phyloP scores from a whole-genome alignment of 495 filamentous ascomycete genomes.

The Tetracladium setigerum region DNA sequence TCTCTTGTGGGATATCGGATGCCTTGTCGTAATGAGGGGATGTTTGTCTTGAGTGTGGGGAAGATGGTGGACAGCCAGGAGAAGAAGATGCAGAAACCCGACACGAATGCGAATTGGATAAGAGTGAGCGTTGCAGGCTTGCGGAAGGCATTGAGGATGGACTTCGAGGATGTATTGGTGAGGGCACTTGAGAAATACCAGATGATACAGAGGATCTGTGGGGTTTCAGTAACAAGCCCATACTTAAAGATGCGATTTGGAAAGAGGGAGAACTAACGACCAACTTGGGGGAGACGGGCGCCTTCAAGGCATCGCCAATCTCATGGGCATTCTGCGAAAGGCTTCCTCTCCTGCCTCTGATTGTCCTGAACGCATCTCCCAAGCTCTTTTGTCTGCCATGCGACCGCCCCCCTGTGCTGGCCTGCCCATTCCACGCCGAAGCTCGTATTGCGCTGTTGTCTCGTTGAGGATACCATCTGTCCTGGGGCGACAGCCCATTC shows the following conservation, averaged over 20 bases:
- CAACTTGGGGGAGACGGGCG: constrained; percentile 80
- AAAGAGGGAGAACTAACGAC: constrained; percentile 52
- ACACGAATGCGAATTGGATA: constrained; percentile 91
- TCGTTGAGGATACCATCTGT: constrained; percentile 46
- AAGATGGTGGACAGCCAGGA: constrained; percentile 65
- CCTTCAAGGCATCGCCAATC: constrained; percentile 81
- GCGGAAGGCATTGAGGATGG: constrained; percentile 88
- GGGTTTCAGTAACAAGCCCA: not conserved
- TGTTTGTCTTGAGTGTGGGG: constrained; percentile 52
- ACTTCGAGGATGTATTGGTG: constrained; percentile 96
- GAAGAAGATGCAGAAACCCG: constrained; percentile 75
- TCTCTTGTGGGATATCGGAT: constrained; percentile 77
- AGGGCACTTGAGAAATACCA: constrained; percentile 95
- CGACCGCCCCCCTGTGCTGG: constrained; percentile 18
- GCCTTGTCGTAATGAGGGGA: constrained; percentile 75
- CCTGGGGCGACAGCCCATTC: constrained; percentile 27
- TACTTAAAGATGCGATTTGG: constrained; percentile 4
- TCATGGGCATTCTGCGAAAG: constrained; percentile 91
- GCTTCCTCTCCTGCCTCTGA: constrained; percentile 68
- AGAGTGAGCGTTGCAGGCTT: constrained; percentile 90
- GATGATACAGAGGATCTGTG: constrained; percentile 69
- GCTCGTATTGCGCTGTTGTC: constrained; percentile 28
- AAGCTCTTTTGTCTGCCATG: constrained; percentile 77
- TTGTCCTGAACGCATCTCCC: constrained; percentile 74
- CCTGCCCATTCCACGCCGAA: constrained; percentile 26